Evolutionary conservation across 2,329 filamentous ascomycete genomes (phyloP), one percentile per base, ranked within the genome.

Genomic region (Chrysoporthe deuterocubensis): DNA sequence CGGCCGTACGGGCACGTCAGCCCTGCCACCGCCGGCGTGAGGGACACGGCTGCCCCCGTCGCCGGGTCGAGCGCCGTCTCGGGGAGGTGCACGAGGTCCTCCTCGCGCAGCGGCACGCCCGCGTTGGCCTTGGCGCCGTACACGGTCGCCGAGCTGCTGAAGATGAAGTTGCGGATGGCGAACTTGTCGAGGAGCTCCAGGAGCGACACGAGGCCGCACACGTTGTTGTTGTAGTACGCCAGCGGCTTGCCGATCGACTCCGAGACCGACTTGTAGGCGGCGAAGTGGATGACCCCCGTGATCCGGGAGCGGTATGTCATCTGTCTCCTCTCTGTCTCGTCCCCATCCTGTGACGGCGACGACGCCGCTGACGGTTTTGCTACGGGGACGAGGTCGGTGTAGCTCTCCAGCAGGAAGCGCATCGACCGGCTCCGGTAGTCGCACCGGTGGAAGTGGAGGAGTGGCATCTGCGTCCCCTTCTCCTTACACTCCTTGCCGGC

Each of bases 201-300:
- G 67, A 91, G 84, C 68, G 88, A 82, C 60, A 91, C 81, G 5
- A 91, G 78, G 0, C 89, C 89, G 72, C 84, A 85, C 43, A 91
- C 87, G 69, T 91, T 91, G 80, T 91, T 91, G 68, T 83, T 82
- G 76, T 91, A 91, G 77, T 91, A 91, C 68, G 84, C 84, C 66
- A 91, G 76, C 0, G 89, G 89, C 67, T 82, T 79, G 37, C 78
- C 76, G 69, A 90, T 90, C 56, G 87, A 90, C 72, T 91, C 88
- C 37, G 84, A 84, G 0, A 90, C 88, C 2, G 88, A 87, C 75
- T 91, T 91, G 80, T 87, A 86, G 1, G 89, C 89, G 16, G 89
- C 89, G 71, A 91, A 91, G 73, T 91, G 89, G 67, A 91, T 90
- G n/a, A 91, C 87, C 0, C 87, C 88, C 0, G 80, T 79, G 69